These are phyloP conservation scores for Margaritispora aquatica DNA, from an alignment of 495 filamentous ascomycete species.

Conservation along the genomic window DNA sequence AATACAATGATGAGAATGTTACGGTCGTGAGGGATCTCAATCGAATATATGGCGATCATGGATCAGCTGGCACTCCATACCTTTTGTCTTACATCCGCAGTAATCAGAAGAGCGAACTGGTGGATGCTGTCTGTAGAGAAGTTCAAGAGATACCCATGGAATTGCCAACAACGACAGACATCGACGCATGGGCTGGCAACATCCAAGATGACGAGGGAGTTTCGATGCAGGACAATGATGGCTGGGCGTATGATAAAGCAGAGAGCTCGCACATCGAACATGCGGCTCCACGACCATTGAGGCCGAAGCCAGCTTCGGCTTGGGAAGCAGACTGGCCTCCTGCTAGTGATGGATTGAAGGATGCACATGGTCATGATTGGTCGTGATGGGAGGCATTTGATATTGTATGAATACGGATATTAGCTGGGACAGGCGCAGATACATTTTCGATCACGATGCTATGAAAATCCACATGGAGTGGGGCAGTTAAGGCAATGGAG, in stretches of 20 bases:
- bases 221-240: constrained; percentile 2
- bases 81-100: constrained; percentile 82
- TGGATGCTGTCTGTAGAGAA: constrained; percentile 36
- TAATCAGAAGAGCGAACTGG: constrained; percentile 50
- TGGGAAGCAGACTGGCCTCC: background rate
- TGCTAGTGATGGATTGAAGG: background rate
- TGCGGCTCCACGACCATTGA: constrained; percentile 11
- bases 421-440: background rate
- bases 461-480: background rate
- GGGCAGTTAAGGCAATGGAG: background rate
- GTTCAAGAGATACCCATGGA: constrained; percentile 9
- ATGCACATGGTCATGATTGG: background rate
- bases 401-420: background rate
- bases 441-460: background rate
- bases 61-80: constrained; percentile 66
- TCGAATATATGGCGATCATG: constrained; percentile 59
- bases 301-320: constrained; percentile 13
- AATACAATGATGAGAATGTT: constrained; percentile 88
- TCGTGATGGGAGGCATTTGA: background rate
- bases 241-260: background rate
- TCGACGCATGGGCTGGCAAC: background rate
- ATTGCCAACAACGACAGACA: background rate
- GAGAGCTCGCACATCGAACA: constrained; percentile 16
- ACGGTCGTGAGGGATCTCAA: constrained; percentile 53
- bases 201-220: background rate